Percentiles rank a stretch among this genome's conserved stretches.
Conservation (phyloP, 2,329 filamentous ascomycete genomes). For the Claviceps sorghi region DNA sequence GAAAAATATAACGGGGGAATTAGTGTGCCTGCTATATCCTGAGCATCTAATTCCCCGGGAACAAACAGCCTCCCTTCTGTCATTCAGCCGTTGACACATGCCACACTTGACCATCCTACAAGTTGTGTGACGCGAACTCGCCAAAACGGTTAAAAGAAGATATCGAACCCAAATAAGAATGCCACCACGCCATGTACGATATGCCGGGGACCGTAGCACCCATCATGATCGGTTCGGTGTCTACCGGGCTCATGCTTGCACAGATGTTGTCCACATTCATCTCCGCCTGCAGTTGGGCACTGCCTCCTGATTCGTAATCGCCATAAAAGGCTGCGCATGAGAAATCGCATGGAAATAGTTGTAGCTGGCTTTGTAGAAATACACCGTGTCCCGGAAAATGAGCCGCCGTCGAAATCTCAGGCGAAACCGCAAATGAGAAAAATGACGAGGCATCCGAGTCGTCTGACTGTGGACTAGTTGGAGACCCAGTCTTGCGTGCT, state of each 20-base stretch:
- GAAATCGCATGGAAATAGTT: background rate
- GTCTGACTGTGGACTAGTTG: background rate
- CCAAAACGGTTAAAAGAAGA: background rate
- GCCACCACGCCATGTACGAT: slow-evolving; percentile 5
- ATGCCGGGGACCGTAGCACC: background rate
- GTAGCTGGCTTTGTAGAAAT: background rate
- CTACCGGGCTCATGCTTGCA: background rate
- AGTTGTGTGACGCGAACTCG: background rate
- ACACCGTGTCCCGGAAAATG: background rate
- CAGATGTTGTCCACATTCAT: background rate
- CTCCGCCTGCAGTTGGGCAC: background rate
- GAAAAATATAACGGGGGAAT: background rate
- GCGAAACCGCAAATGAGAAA: background rate
- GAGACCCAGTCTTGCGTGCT: background rate
- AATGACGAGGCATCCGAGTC: background rate
- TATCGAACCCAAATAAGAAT: slow-evolving; percentile 1
- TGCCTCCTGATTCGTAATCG: background rate
- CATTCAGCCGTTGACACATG: background rate
- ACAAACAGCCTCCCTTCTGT: background rate
- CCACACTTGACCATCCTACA: background rate
- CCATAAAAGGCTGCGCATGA: background rate
- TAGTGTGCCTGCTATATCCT: background rate
- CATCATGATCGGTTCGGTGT: background rate
- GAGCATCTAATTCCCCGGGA: background rate
- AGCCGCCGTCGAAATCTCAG: background rate